phyloP scores from a whole-genome alignment of 1,139 yeast genomes.

The Hansenula sp. region DNA sequence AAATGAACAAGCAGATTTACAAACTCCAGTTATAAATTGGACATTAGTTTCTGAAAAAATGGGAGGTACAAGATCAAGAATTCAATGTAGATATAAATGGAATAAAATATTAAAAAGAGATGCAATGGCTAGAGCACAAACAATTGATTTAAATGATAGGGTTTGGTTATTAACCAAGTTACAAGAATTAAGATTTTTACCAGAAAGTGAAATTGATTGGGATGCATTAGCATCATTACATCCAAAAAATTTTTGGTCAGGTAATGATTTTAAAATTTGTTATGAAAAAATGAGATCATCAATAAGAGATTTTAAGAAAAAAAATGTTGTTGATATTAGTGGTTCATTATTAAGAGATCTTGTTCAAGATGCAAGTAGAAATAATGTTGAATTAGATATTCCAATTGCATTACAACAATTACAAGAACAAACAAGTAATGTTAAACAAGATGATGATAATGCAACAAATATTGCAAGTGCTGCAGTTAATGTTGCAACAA shows the following conservation, averaged over 20 bases:
- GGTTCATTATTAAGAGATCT: conserved; percentile 20
- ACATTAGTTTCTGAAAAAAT: conserved; percentile 82
- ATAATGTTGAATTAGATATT: conserved; percentile 12
- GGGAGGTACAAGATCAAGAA: conserved; percentile 85
- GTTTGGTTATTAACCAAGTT: conserved; percentile 54
- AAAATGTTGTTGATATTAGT: conserved; percentile 35
- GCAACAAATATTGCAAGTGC: conserved; percentile 12
- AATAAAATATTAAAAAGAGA: conserved; percentile 67
- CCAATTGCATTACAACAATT: conserved; percentile 18
- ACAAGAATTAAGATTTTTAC: conserved; percentile 42
- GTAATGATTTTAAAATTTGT: conserved; percentile 39
- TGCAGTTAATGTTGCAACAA: conserved; percentile 10
- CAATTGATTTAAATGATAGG: conserved; percentile 46
- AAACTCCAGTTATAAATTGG: conserved; percentile 63
- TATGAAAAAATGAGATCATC: conserved; percentile 40
- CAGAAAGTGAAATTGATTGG: conserved; percentile 62
- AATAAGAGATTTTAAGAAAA: conserved; percentile 35
- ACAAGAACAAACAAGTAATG: not conserved
- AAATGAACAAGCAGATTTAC: conserved; percentile 17
- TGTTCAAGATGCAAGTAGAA: conserved; percentile 16
- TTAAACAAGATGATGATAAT: too few relatives aligned
- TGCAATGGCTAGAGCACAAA: conserved; percentile 44
- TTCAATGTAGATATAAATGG: conserved; percentile 96
- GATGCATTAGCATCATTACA: conserved; percentile 44
- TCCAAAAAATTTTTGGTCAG: conserved; percentile 39